Evolutionary conservation across 192 early-diverging fungal genomes (phyloP).

Genomic region (Thamnidium elegans): DNA sequence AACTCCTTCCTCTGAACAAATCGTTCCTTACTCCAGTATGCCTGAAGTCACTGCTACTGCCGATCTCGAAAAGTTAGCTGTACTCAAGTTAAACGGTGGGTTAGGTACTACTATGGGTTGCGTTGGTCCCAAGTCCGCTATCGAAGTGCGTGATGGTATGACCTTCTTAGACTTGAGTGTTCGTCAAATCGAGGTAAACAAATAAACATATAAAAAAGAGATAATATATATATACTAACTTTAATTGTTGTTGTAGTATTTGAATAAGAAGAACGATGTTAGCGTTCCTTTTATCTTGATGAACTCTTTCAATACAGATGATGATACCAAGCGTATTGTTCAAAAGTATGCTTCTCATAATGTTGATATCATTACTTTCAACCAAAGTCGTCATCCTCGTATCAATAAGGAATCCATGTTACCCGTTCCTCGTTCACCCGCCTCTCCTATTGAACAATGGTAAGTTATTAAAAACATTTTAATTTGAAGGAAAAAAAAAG

Average conservation of each 20-base stretch:
- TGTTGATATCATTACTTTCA: constrained; percentile 93
- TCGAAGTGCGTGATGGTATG: constrained; percentile 97
- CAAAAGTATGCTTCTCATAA: constrained; percentile 96
- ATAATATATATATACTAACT: background rate
- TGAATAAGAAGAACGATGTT: constrained; percentile 86
- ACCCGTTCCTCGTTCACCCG: constrained; percentile 72
- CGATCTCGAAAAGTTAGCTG: constrained; percentile 87
- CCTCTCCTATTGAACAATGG: constrained; percentile 67
- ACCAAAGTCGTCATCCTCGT: constrained; percentile 94
- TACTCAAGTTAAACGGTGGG: constrained; percentile 98
- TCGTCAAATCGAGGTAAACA: constrained; percentile 92
- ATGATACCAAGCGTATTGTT: constrained; percentile 96
- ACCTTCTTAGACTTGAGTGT: constrained; percentile 98
- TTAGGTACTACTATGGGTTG: constrained; percentile 99
- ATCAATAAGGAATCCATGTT: constrained; percentile 90
- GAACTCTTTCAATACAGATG: constrained; percentile 99
- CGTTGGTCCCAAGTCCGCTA: constrained; percentile 96
- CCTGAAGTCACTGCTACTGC: constrained; percentile 46
- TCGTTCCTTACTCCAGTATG: constrained; percentile 79
- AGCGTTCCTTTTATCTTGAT: constrained; percentile 96
- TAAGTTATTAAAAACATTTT: background rate
- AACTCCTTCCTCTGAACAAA: constrained; percentile 84
- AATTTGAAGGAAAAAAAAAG: no score
- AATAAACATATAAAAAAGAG: background rate
- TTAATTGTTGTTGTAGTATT: constrained; percentile 52